Evolutionary conservation across 2,329 filamentous ascomycete genomes (phyloP), one percentile per base, ranked within the genome.

Genomic region (Fusarium graminum): DNA sequence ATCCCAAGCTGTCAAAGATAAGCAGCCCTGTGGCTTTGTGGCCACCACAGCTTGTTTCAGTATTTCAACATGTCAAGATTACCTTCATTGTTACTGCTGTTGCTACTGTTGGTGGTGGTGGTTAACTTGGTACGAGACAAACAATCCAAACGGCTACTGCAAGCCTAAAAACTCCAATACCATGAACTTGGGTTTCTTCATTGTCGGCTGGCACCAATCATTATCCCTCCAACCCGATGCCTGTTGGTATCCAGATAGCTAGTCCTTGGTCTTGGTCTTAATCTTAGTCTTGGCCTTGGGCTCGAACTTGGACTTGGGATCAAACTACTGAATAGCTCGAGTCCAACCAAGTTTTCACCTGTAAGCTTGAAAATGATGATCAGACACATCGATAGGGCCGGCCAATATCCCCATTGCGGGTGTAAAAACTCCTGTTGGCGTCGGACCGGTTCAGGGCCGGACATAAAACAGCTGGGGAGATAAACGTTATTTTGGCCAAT

Each of bases 41-140:
- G 41, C 47, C 45, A 47, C 52, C 52, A 58, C 55, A 47, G 61
- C 60, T 30, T 60, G 70, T 69, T 72, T 72, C 68, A 72, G 67
- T 49, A 53, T 58, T 60, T 55, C 43, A 47, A 61, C 49, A 54
- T 62, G 25, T n/a, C 39, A 56, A 17, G 30, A 44, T 62, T 54
- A 16, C 52, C 34, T 32, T 41, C 45, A 13, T 26, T 26, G 28
- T 19, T 50, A 19, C 19, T 36, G 9, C 11, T 30, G 19, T 32
- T n/a, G 6, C 28, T 14, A 12, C 9, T 36, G 41, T 6, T 22
- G 22, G 4, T 22, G 22, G 22, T 22, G 22, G 22, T 22, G 6
- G 22, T 22, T 22, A 22, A 22, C 22, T 22, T 22, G 22, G 22
- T 22, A 22, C 22, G 6, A 22, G 22, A 22, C 53, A 59, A 57